Evolutionary conservation across 1,284 basidiomycete species (phyloP).

Genomic region (Xerocomus minutiporus): DNA sequence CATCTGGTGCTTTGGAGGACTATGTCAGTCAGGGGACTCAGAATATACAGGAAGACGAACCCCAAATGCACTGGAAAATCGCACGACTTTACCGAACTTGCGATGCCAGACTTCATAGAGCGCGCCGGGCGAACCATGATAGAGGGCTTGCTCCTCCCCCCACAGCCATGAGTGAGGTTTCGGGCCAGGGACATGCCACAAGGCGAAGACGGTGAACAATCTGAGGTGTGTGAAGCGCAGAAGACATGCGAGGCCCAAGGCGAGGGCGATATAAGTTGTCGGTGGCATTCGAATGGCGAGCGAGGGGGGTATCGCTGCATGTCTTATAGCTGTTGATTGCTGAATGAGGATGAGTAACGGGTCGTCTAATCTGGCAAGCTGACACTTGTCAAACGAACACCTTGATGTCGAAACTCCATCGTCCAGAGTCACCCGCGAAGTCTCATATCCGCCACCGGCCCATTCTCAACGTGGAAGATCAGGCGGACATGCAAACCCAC

Average conservation of each 20-base stretch:
- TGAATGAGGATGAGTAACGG: conserved; percentile 7
- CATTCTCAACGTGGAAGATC: conserved; percentile 30
- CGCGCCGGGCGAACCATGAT: conserved; percentile 43
- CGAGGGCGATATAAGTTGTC: conserved; percentile 8
- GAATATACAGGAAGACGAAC: conserved; percentile 28
- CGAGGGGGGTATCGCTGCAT: neutral
- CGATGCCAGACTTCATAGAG: conserved; percentile 49
- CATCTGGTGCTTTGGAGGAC: conserved; percentile 43
- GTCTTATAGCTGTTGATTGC: conserved; percentile 13
- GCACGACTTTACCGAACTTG: conserved; percentile 48
- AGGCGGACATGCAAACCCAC: conserved; percentile 35
- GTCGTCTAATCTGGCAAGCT: conserved; percentile 10
- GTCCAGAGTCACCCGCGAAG: conserved; percentile 28
- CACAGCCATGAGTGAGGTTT: conserved; percentile 44
- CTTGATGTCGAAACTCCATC: conserved; percentile 28
- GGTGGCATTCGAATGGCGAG: conserved; percentile 15
- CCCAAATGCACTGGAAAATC: conserved; percentile 51
- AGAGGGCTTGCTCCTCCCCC: conserved; percentile 56
- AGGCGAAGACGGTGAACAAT: conserved; percentile 28
- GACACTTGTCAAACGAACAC: conserved; percentile 8
- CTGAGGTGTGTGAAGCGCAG: conserved; percentile 18
- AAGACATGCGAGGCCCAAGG: conserved; percentile 18
- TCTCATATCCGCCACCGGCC: conserved; percentile 27
- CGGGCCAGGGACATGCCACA: conserved; percentile 48
- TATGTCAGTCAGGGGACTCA: conserved; percentile 4